A percentile compares a stretch with the other conserved stretches of the same genome.
phyloP scores from a whole-genome alignment of 441 rosid species.

The Macaranga tanarius region DNA sequence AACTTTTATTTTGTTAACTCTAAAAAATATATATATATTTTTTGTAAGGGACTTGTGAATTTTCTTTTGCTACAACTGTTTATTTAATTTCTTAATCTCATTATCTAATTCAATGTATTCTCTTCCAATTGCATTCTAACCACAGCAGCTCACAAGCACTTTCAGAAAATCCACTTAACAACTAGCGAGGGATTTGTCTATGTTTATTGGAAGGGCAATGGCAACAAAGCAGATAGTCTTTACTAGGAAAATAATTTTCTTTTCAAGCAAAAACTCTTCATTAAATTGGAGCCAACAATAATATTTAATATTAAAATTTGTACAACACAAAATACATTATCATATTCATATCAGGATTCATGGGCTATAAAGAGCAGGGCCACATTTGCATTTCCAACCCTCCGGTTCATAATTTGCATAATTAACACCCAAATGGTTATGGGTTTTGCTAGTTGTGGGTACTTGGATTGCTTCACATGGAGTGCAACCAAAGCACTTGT shows the following conservation, averaged over 20 bases:
- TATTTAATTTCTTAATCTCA: too few species aligned
- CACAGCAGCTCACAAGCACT: too few species aligned
- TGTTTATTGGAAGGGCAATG: too few species aligned
- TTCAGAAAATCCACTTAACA: too few species aligned
- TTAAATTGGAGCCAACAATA: background rate
- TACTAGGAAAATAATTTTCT: background rate
- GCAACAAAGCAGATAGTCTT: too few species aligned
- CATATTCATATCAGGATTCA: constrained; percentile 23
- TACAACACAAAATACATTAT: background rate
- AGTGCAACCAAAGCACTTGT: constrained; percentile 63
- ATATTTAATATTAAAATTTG: constrained; percentile 9
- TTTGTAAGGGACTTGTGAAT: too few species aligned
- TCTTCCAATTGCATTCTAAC: too few species aligned
- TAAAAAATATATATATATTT: too few species aligned
- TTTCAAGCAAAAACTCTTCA: background rate
- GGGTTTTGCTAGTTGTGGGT: constrained; percentile 41
- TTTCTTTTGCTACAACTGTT: too few species aligned
- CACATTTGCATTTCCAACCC: constrained; percentile 77
- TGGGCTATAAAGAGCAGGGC: constrained; percentile 51
- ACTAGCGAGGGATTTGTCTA: too few species aligned
- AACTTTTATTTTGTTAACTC: too few species aligned
- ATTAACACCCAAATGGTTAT: constrained; percentile 34
- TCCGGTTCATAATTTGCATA: constrained; percentile 74
- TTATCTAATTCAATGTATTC: too few species aligned
- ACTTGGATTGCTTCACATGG: constrained; percentile 70